Evolutionary conservation across 192 early-diverging fungal species (phyloP), one percentile per base, ranked within the genome.

Genomic region (Endogone sp.): DNA sequence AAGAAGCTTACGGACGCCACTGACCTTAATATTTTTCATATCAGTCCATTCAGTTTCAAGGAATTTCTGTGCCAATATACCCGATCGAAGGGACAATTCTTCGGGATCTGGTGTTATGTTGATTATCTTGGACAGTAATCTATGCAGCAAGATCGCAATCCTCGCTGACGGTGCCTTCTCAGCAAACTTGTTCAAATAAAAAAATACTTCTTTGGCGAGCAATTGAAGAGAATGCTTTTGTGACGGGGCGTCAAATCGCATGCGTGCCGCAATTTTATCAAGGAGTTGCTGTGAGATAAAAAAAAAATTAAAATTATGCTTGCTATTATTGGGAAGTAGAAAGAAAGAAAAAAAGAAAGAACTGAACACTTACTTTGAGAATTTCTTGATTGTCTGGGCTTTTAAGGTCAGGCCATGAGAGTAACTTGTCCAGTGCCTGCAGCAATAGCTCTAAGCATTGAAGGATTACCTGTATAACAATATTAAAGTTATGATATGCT

Each of bases 81-180:
- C 71, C 2, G 71, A 75, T 32, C 72, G 72, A 8, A 58, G 10
- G 2, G 68, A 63, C 13, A 83, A 65, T 2, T 71, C 62, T 9
- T 49, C 44, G 9, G 68, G 59, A 29, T 71, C 61, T 2, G 74
- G 65, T 2, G 80, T 73, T 21, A 87, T 55, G 23, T 65, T 64
- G 61, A 75, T 60, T n/a, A 82, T 62, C n/a, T 73, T 76, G 9
- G 73, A 64, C 3, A 85, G 37, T 4, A 80, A 63, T 24, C 83
- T 81, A 23, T 76, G 70, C 3, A 83, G 49, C 22, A 66, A 60
- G 4, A 76, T 77, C 1, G 85, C 80, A 0, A 72, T 72, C 59
- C 79, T 73, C 30, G 72, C 75, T 60, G 71, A 76, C n/a, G 80
- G 78, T 62, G 82, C 71, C 62, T 69, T 71, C 10, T 71, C 66